These are phyloP conservation scores for Cyanodermella asteris DNA, from an alignment of 2,329 filamentous ascomycete genomes.

Conservation along the genomic window DNA sequence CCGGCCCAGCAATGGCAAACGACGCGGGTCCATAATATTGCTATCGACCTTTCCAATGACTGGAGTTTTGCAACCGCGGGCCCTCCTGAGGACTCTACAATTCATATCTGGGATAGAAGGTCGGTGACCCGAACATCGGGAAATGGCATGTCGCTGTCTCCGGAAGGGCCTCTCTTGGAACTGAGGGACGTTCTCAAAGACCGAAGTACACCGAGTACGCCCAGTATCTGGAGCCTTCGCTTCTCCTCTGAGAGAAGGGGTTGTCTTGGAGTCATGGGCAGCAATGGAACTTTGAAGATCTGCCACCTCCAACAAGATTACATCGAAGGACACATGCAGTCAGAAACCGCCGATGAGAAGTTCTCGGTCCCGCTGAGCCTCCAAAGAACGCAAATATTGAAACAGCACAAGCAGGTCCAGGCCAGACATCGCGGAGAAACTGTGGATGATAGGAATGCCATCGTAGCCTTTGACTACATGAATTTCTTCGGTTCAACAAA, in stretches of 20 bases:
- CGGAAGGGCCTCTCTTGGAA: constrained; percentile 32
- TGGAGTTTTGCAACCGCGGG: constrained; percentile 41
- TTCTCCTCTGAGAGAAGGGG: constrained; percentile 37
- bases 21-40: constrained; percentile 39
- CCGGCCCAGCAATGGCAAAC: constrained; percentile 29
- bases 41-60: constrained; percentile 41
- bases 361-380: constrained; percentile 16
- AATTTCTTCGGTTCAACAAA: constrained; percentile 20
- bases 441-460: no score
- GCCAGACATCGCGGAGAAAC: no score
- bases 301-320: constrained; percentile 32
- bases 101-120: constrained; percentile 42
- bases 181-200: constrained; percentile 31
- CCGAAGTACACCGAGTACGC: constrained; percentile 10
- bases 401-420: no score
- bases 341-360: constrained; percentile 18
- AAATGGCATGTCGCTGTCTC: constrained; percentile 12
- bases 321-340: constrained; percentile 15
- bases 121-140: constrained; percentile 18
- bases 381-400: constrained; percentile 19
- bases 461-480: constrained; percentile 41
- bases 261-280: constrained; percentile 35
- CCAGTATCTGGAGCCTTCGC: constrained; percentile 38
- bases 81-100: constrained; percentile 31
- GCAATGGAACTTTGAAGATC: constrained; percentile 34